These are phyloP conservation scores for Xerocomellus dryophilus DNA, from an alignment of 768 basidiomycete genomes.

Conservation along the genomic window DNA sequence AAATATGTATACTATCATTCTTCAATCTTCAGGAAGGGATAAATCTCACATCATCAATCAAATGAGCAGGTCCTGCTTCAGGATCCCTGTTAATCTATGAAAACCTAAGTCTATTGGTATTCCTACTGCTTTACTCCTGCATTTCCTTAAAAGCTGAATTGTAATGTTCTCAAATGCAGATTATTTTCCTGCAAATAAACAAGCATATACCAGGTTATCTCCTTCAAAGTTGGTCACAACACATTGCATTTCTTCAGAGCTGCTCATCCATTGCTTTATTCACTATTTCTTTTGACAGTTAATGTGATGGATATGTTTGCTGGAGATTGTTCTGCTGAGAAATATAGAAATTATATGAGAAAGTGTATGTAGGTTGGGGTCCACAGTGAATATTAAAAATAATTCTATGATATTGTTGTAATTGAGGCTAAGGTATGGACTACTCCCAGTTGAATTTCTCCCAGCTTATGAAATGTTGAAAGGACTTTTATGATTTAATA, in stretches of 20 bases:
- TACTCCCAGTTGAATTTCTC: background rate
- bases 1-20: background rate
- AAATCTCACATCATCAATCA: background rate
- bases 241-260: background rate
- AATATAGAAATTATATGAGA: background rate
- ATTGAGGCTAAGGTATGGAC: background rate
- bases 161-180: background rate
- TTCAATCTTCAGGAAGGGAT: background rate
- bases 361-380: background rate
- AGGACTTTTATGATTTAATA: background rate
- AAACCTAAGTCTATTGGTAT: background rate
- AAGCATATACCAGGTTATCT: background rate
- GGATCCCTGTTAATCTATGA: background rate
- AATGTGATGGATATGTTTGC: background rate
- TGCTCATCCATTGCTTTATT: background rate
- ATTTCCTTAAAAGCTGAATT: background rate
- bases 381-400: background rate
- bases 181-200: background rate
- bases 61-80: background rate
- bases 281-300: background rate
- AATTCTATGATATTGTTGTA: background rate
- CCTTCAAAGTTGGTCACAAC: background rate
- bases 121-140: background rate
- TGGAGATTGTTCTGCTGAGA: background rate
- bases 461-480: background rate